A percentile compares a stretch with the other conserved stretches of the same genome.
These are phyloP conservation scores for Debaryomyces tyrocola DNA, from an alignment of 805 yeast genomes.

Conservation along the genomic window DNA sequence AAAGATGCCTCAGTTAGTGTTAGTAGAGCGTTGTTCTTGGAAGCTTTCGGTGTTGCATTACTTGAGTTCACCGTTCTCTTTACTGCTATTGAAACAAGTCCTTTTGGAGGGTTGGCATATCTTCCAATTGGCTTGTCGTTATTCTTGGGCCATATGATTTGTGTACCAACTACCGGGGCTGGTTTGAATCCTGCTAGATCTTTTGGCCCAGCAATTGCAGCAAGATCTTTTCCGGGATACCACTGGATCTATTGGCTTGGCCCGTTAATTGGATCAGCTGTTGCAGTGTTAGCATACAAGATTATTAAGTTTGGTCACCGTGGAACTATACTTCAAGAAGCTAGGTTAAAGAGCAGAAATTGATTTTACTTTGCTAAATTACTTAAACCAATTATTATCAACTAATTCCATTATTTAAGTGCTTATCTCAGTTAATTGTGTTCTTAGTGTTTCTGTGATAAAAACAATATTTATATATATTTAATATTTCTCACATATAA, in stretches of 20 bases:
- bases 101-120: slow-evolving; percentile 77
- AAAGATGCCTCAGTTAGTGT: slow-evolving; percentile 72
- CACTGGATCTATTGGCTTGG: slow-evolving; percentile 96
- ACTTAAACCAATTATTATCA: too few species aligned
- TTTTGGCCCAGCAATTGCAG: slow-evolving; percentile 80
- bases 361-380: too few species aligned
- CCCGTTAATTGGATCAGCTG: slow-evolving; percentile 67
- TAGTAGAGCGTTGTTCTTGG: slow-evolving; percentile 76
- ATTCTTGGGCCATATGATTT: slow-evolving; percentile 77
- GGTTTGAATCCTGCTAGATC: slow-evolving; percentile 91
- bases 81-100: slow-evolving; percentile 80
- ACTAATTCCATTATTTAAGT: too few species aligned
- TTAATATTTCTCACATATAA: too few species aligned
- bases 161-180: slow-evolving; percentile 85
- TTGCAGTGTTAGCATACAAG: slow-evolving; percentile 38
- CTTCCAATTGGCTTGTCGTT: slow-evolving; percentile 79
- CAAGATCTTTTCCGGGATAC: slow-evolving; percentile 70
- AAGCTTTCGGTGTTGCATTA: slow-evolving; percentile 75
- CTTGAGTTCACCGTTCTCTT: slow-evolving; percentile 76
- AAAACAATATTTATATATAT: too few species aligned
- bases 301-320: background rate
- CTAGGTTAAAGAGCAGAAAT: too few species aligned
- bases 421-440: too few species aligned
- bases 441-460: too few species aligned
- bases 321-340: background rate